Evolutionary conservation across 768 basidiomycete species (phyloP).

Genomic region (Podaxis pistillaris): DNA sequence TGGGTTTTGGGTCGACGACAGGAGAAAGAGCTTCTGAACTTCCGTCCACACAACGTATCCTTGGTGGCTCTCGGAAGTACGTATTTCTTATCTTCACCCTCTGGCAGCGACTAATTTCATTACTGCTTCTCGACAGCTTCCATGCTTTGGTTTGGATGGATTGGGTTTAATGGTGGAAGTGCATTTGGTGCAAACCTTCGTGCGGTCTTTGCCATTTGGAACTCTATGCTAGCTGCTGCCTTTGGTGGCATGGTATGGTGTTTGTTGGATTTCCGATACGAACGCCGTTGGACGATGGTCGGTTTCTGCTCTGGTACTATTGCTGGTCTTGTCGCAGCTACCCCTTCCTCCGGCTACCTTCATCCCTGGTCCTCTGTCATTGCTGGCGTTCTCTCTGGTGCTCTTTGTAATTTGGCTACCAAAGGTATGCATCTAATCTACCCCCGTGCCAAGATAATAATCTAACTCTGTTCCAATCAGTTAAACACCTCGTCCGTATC

Average conservation of each 20-base stretch:
- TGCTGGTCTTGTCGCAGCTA: conserved; percentile 85
- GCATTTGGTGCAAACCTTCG: conserved; percentile 87
- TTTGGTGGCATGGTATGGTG: conserved; percentile 86
- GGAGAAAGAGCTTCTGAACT: conserved; percentile 70
- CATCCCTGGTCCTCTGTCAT: conserved; percentile 76
- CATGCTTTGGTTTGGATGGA: conserved; percentile 86
- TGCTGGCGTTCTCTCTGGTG: conserved; percentile 71
- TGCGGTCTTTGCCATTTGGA: conserved; percentile 83
- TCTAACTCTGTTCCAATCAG: conserved; percentile 32
- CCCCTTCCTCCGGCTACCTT: conserved; percentile 83
- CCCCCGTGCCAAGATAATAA: not conserved
- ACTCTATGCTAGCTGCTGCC: conserved; percentile 83
- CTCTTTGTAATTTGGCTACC: conserved; percentile 80
- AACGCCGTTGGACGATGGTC: conserved; percentile 85
- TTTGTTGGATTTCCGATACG: conserved; percentile 73
- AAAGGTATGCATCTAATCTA: conserved; percentile 49
- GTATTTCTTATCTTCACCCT: conserved; percentile 16
- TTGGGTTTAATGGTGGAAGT: conserved; percentile 90
- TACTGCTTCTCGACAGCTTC: conserved; percentile 39
- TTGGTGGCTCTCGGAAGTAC: conserved; percentile 75
- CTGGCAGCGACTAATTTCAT: not conserved
- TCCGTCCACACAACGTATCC: conserved; percentile 86
- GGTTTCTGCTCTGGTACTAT: conserved; percentile 94
- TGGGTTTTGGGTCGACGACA: conserved; percentile 84
- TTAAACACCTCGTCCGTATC: conserved; percentile 65